Evolutionary conservation across 192 early-diverging fungal species (phyloP).

Genomic region (Umbelopsis sp.): DNA sequence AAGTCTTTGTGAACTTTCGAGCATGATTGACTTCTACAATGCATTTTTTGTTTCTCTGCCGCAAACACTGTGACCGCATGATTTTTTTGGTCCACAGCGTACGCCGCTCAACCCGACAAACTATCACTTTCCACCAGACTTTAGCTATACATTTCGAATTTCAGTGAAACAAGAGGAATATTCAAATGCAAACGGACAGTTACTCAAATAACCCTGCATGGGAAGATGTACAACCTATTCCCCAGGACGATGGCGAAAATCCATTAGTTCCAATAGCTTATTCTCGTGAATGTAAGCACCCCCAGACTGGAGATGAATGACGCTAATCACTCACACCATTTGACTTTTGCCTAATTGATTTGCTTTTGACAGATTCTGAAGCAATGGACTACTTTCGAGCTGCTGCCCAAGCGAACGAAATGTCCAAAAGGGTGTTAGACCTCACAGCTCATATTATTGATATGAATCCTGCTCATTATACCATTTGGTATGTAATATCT

Average conservation of each 20-base stretch:
- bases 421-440: constrained; percentile 75
- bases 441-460: constrained; percentile 82
- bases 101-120: too few species aligned
- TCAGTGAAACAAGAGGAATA: too few species aligned
- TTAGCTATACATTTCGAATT: too few species aligned
- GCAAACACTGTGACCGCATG: not conserved
- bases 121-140: too few species aligned
- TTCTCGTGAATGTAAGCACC: constrained; percentile 65
- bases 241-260: constrained; percentile 79
- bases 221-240: constrained; percentile 70
- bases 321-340: not conserved
- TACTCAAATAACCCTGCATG: constrained; percentile 43
- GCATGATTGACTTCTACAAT: too few species aligned
- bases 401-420: constrained; percentile 68
- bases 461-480: constrained; percentile 93
- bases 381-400: constrained; percentile 93
- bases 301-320: not conserved
- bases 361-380: constrained; percentile 51
- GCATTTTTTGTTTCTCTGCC: too few species aligned
- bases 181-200: not conserved
- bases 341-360: not conserved
- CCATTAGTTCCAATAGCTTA: constrained; percentile 84
- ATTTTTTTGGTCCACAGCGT: too few species aligned
- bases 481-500: constrained; percentile 70
- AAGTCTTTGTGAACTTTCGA: too few species aligned